Conservation (phyloP, 495 filamentous ascomycete genomes). For the Wilcoxina mikolae region DNA sequence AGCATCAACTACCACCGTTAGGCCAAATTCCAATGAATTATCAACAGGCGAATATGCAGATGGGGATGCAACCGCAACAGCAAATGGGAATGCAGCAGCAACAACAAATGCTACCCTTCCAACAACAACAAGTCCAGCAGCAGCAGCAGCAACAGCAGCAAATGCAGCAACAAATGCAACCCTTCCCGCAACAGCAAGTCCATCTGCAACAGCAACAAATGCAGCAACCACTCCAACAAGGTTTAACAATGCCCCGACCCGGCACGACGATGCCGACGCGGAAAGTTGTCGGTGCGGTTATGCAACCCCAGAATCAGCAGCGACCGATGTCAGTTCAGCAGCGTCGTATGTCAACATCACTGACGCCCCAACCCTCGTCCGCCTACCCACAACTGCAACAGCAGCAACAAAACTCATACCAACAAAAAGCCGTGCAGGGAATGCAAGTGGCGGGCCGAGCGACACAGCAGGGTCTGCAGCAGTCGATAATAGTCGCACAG, state of each 20-base stretch:
- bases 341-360: too few species aligned
- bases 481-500: not conserved
- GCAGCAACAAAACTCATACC: not conserved
- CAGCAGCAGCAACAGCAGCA: not conserved
- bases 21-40: not conserved
- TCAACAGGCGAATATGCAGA: not conserved
- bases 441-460: not conserved
- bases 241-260: not conserved
- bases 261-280: not conserved
- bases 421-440: too few species aligned
- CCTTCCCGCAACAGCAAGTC: not conserved
- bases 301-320: too few species aligned
- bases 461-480: not conserved
- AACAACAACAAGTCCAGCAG: not conserved
- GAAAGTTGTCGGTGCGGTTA: too few species aligned
- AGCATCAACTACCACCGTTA: not conserved
- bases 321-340: too few species aligned
- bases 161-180: not conserved
- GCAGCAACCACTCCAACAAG: not conserved
- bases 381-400: not conserved
- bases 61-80: not conserved
- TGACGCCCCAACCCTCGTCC: not conserved
- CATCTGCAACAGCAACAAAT: not conserved
- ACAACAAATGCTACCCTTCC: too few species aligned
- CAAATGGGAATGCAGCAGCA: conserved; percentile 1